These are phyloP conservation scores for Mortierella sp. DNA, from an alignment of 371 early-diverging fungal genomes.

Conservation along the genomic window DNA sequence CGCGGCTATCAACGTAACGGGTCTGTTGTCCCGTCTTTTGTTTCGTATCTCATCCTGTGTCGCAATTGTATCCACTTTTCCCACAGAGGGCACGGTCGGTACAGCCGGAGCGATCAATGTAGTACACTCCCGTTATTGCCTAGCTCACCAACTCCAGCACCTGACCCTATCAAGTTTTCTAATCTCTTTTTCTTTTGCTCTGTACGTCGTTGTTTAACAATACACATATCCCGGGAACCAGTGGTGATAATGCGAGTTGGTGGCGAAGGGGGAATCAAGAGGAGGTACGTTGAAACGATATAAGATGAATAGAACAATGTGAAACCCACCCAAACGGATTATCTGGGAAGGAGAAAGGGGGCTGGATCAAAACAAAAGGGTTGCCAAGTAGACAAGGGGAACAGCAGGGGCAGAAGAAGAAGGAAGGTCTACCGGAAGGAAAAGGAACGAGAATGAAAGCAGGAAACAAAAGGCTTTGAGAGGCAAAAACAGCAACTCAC, in stretches of 20 bases:
- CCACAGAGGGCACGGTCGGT: slow-evolving; percentile 2
- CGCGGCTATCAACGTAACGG: not conserved
- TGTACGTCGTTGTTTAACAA: not conserved
- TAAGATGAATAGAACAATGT: not conserved
- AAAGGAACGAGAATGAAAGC: not conserved
- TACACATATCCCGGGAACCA: not conserved
- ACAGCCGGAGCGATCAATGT: not conserved
- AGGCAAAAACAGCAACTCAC: slow-evolving; percentile 61
- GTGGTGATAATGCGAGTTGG: not conserved
- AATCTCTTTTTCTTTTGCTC: not conserved
- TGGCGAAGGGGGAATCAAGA: not conserved
- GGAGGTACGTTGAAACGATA: not conserved
- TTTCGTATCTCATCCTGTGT: not conserved
- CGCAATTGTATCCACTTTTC: not conserved
- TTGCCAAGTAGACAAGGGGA: not conserved
- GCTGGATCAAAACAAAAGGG: not conserved
- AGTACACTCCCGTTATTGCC: not conserved
- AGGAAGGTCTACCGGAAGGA: not conserved
- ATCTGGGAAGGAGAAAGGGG: not conserved
- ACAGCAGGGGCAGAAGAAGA: not conserved
- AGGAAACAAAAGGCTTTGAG: not conserved
- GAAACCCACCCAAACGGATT: not conserved
- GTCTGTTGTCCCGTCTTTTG: not conserved
- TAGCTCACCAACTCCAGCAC: not conserved
- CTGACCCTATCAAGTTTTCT: not conserved